Base-by-base conservation (phyloP, 176 grass and related monocot genomes). In the Zizania latifolia region DNA sequence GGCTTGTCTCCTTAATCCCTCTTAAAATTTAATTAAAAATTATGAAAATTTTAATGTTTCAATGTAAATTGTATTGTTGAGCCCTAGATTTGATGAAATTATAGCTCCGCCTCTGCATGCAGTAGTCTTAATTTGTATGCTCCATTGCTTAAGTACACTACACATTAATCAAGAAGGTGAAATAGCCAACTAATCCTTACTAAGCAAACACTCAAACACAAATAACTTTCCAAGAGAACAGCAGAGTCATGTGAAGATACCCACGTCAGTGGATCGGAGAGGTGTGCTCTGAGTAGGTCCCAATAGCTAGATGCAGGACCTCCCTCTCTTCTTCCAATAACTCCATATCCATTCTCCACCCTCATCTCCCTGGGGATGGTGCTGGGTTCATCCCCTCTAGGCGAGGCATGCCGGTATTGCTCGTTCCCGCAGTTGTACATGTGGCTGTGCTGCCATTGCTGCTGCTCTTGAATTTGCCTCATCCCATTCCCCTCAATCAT, bases 191-290 rank as follows among this genome's bases (percentile, higher is more conserved):
- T 32, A 56, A 22, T 36, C n/a, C 13, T 29, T 46, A 33, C 2
- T 2, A 51, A 66, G 36, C 19, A 65, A 61, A 33, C 16, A 51
- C 8, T 51, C 46, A 53, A 22, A 22, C 44, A 53, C 48, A 70
- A 17, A 10, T 32, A 58, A 74, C 46, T 39, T 81, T 0, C 33
- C 56, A 70, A 34, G 39, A 75, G 17, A 41, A 80, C 4, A 76
- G 21, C 6, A 41, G n/a, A n/a, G 0, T 22, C n/a, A 29, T 63
- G 33, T 21, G 53, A 12, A 5, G 19, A 80, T n/a, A 89, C 90
- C 79, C 43, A 92, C 90, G 83, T 89, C 43, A 86, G 58, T 0
- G 86, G 90, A 76, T 92, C 90, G 2, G 83, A 89, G n/a, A 89
- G 66, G 36, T 86, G 86, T 0, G 79, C 78, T 82, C 90, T 89